Evolutionary conservation across 2,329 filamentous ascomycete genomes (phyloP), one percentile per base, ranked within the genome.

Genomic region (Onygena corvina): DNA sequence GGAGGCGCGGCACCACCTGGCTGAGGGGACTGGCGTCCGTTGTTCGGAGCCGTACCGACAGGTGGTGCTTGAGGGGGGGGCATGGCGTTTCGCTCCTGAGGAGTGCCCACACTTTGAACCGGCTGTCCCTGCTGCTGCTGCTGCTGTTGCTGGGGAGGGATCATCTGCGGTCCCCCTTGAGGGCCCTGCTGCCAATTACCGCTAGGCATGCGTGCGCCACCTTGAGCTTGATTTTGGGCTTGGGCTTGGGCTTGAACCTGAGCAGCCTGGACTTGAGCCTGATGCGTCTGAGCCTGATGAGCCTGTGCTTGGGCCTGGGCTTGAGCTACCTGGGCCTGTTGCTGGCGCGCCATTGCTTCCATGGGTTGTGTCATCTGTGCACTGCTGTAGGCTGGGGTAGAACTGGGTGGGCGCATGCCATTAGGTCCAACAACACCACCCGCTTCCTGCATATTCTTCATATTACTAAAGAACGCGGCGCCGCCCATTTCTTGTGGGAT

Each of bases 391-490:
- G 62, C 61, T 33, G 74, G 73, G 54, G 76, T 74, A 48, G 75
- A 76, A 47, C 73, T 76, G 11, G 75, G 72, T 45, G 69, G 70
- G 48, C 83, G 76, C 71, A 86, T 83, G 48, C 70, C 76, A 50
- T 69, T 68, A 42, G 66, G 65, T 34, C 55, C 64, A 44, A 62
- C 63, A 40, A 63, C 68, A 40, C 60, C 64, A 27, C 36, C 36
- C 7, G 36, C 36, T n/a, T 68, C 65, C 23, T 58, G 62, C 54
- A 69, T 68, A 52, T 68, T 67, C 50, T 68, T 69, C 58, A 69
- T 67, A 3, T 20, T 42, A 35, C 54, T 58, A 60, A 69, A 72
- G 60, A 69, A 70, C 23, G 61, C 58, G 35, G 46, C 48, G n/a
- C 52, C 52, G 16, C 57, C 58, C 67, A 73, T 71, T 7, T 70